A percentile compares a stretch with the other conserved stretches of the same genome.
These are phyloP conservation scores for Isabelozyma pseudorhagii DNA, from an alignment of 805 yeast genomes.

Conservation along the genomic window DNA sequence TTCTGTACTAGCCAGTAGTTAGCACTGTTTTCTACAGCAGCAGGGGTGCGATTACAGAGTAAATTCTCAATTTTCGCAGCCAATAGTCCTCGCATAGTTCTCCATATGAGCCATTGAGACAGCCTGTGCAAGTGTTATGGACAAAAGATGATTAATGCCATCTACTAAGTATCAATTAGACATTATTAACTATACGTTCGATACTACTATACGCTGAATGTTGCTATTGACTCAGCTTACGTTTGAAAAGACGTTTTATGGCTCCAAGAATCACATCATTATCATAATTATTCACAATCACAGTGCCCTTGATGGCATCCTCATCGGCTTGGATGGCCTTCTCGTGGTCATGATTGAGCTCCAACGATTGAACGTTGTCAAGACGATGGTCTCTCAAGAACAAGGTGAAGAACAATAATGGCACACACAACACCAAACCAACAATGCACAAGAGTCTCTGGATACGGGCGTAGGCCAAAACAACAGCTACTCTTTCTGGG, in stretches of 20 bases:
- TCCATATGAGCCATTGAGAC: too few species aligned
- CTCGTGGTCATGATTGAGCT: constrained; percentile 6
- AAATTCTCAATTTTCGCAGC: too few species aligned
- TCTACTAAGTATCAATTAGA: too few species aligned
- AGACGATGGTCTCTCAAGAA: constrained; percentile 49
- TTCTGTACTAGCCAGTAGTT: not conserved
- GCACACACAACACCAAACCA: constrained; percentile 24
- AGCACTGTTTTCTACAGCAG: too few species aligned
- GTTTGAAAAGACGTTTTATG: constrained; percentile 9
- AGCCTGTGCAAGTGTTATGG: too few species aligned
- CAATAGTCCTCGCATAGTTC: too few species aligned
- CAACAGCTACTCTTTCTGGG: constrained; percentile 53
- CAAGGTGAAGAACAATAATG: constrained; percentile 34
- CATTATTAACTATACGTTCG: too few species aligned
- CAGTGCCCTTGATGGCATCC: constrained; percentile 8
- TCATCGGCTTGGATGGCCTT: constrained; percentile 9
- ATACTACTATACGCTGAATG: too few species aligned
- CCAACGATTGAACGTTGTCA: constrained; percentile 11
- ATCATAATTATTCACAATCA: constrained; percentile 21
- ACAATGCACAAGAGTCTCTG: constrained; percentile 54
- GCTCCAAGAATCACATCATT: constrained; percentile 15
- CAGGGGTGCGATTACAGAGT: too few species aligned
- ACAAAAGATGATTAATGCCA: too few species aligned
- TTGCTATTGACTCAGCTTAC: not conserved
- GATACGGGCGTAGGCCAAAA: constrained; percentile 51